These are phyloP conservation scores for Vigna angularis DNA, from an alignment of 306 rosid species.

Conservation along the genomic window DNA sequence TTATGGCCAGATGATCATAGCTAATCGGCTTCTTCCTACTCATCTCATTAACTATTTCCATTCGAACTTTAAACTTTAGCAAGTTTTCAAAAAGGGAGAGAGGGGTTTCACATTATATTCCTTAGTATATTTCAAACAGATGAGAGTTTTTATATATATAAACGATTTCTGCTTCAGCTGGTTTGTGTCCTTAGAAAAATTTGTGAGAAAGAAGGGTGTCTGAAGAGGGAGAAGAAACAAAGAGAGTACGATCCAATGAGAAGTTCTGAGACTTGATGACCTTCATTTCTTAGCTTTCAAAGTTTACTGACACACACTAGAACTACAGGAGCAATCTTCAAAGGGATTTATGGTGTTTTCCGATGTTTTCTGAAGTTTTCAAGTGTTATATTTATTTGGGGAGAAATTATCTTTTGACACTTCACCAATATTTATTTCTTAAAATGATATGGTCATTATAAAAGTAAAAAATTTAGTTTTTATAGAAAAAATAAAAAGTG, in stretches of 20 bases:
- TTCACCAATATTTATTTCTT: too few species aligned
- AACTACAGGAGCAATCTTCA: background rate
- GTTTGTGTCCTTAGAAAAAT: slow-evolving; percentile 11
- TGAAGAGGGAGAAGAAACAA: slow-evolving; percentile 19
- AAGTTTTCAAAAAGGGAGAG: background rate
- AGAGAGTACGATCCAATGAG: slow-evolving; percentile 53
- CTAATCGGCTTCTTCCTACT: slow-evolving; percentile 12
- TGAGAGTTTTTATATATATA: slow-evolving; percentile 9
- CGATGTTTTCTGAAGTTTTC: too few species aligned
- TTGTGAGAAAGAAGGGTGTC: background rate
- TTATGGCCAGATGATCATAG: slow-evolving; percentile 8
- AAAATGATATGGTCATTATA: too few species aligned
- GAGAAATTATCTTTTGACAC: too few species aligned
- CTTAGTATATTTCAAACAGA: slow-evolving; percentile 30
- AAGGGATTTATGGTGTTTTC: background rate
- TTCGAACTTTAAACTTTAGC: slow-evolving; percentile 30
- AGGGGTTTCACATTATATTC: slow-evolving; percentile 8
- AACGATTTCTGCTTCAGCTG: slow-evolving; percentile 15
- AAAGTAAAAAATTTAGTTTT: too few species aligned
- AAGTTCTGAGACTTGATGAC: slow-evolving; percentile 42
- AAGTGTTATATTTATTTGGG: too few species aligned
- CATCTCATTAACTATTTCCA: slow-evolving; percentile 26
- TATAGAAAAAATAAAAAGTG: too few species aligned
- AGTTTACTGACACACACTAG: slow-evolving; percentile 31
- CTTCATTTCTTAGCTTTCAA: slow-evolving; percentile 43